Base-by-base conservation (phyloP, 371 early-diverging fungal genomes). In the Mucor saturninus region DNA sequence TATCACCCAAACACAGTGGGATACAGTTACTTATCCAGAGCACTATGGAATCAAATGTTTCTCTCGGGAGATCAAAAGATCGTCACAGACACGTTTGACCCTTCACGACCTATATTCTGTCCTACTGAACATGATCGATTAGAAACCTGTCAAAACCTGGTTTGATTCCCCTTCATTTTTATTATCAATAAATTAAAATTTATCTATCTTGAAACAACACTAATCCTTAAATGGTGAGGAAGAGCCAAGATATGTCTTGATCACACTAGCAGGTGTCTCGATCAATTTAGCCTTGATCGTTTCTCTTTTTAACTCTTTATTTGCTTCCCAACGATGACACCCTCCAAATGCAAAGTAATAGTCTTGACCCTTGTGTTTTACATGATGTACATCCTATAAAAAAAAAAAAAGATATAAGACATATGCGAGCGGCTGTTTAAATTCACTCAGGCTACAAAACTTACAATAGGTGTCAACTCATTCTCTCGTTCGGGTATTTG, bases 261-360 rank as follows among this genome's bases (percentile, higher is more conserved):
- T 79, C 9, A 79, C 73, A 21, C 65, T 65, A 13, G 74, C 73
- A 29, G 79, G 79, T 9, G 79, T 79, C 5, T 76, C 67, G 9
- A 79, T 79, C 30, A 79, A 56, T 48, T 79, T 79, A 0, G 74
- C 81, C 42, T 69, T 64, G 35, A 81, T 79, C 0, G 74, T 79
- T 26, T 75, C 77, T 49, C 64, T 61, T 3, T 72, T 71, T 5
- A 77, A 43, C 49, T 77, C 77, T 59, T 75, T 81, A 37, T 74
- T 77, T 21, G 81, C 81, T 56, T 73, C 79, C 81, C 81, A 81
- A 14, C 81, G 73, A 59, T 81, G 81, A 42, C 81, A 81, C 4
- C 81, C 81, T 7, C 81, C 81, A 63, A 81, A 73, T 8, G 77
- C 79, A 66, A 81, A 79, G 38, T 79, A 81, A 37, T 81, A 81